phyloP scores from a whole-genome alignment of 306 rosid genomes.

The Gleditsia sinensis region DNA sequence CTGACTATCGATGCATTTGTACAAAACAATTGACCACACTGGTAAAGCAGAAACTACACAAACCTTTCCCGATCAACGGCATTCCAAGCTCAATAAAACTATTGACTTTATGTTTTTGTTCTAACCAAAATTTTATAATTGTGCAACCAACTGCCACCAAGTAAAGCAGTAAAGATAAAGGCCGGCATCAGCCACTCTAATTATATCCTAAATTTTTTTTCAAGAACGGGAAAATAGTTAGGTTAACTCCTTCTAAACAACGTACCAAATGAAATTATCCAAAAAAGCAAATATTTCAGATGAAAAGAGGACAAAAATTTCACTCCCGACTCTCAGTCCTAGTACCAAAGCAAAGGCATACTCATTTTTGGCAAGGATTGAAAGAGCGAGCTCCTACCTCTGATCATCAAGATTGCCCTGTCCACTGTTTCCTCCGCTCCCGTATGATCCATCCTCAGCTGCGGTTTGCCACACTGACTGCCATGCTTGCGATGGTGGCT shows the following conservation, averaged over 20 bases:
- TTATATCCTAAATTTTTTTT: neutral
- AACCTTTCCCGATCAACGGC: neutral
- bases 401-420: constrained; percentile 83
- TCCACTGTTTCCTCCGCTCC: constrained; percentile 60
- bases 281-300: neutral
- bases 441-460: constrained; percentile 72
- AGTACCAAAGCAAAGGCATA: neutral
- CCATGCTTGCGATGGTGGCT: constrained; percentile 99
- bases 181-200: neutral
- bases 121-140: neutral
- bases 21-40: constrained; percentile 21
- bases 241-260: neutral
- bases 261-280: neutral
- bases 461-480: constrained; percentile 88
- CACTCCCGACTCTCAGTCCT: neutral
- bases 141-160: constrained; percentile 4
- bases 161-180: neutral
- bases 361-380: neutral
- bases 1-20: neutral
- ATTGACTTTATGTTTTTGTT: neutral
- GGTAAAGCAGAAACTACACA: neutral
- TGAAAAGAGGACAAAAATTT: neutral
- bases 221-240: neutral
- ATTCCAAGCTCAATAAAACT: neutral
- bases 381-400: constrained; percentile 51